phyloP scores from a whole-genome alignment of 345 rosid genomes.

The Abelmoschus esculentus region DNA sequence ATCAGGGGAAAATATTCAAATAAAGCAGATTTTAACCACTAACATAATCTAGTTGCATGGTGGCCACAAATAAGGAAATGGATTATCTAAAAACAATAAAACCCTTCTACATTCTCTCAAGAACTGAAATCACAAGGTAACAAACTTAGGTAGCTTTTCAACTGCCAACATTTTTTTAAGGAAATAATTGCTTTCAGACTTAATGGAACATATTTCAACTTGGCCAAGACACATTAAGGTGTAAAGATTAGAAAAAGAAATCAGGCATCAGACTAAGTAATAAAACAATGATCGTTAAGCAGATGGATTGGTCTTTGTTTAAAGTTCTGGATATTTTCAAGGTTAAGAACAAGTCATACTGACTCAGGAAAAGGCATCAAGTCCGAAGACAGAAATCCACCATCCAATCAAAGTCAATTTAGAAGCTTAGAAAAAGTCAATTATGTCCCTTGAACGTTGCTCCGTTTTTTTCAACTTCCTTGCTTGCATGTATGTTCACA shows the following conservation, averaged over 20 bases:
- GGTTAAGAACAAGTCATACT: constrained; percentile 20
- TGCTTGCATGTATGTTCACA: neutral
- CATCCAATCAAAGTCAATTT: constrained; percentile 15
- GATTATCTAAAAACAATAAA: neutral
- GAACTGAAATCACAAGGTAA: neutral
- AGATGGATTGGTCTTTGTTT: neutral
- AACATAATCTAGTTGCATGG: neutral
- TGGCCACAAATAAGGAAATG: neutral
- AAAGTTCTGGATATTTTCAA: neutral
- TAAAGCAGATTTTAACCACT: neutral
- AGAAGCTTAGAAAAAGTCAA: constrained; percentile 25
- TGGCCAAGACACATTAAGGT: neutral
- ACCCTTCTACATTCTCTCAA: neutral
- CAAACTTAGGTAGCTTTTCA: neutral
- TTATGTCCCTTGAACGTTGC: constrained; percentile 2
- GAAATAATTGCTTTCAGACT: neutral
- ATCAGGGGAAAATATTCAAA: neutral
- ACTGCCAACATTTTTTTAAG: neutral
- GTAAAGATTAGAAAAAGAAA: neutral
- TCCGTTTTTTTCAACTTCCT: too few relatives aligned
- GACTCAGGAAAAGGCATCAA: constrained; percentile 8
- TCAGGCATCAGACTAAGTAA: neutral
- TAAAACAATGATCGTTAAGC: neutral
- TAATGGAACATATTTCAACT: neutral
- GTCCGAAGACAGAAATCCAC: neutral